phyloP scores from a whole-genome alignment of 176 grass and related monocot species.

The Rhipidocladum racemiflorum region DNA sequence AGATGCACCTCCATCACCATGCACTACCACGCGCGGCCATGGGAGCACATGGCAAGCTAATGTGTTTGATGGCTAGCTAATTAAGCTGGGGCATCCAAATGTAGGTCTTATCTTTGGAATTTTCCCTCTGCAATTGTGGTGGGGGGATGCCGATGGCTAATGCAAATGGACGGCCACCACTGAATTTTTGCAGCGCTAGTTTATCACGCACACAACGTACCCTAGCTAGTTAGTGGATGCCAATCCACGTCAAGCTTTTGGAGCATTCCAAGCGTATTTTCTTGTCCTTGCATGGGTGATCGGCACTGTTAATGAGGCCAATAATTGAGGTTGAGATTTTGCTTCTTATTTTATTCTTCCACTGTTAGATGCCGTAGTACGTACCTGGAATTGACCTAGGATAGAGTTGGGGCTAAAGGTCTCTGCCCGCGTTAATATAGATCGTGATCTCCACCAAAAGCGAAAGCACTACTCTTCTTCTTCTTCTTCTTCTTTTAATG shows the following conservation, averaged over 20 bases:
- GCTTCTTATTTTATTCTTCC: background rate
- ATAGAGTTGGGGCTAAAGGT: background rate
- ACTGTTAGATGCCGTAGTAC: slow-evolving; percentile 23
- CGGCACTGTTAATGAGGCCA: slow-evolving; percentile 11
- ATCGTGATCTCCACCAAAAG: background rate
- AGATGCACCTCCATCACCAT: background rate
- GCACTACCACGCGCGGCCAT: background rate
- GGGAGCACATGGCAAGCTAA: background rate
- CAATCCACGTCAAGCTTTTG: slow-evolving; percentile 20
- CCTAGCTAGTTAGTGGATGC: background rate
- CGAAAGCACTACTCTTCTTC: too few species aligned
- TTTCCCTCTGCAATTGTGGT: background rate
- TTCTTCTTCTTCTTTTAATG: background rate
- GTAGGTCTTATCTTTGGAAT: background rate
- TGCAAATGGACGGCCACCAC: background rate
- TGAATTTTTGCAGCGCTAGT: background rate
- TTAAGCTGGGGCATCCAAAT: background rate
- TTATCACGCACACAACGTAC: background rate
- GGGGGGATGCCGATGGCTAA: background rate
- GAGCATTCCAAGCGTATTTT: slow-evolving; percentile 7
- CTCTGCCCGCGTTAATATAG: background rate
- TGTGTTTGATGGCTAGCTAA: background rate
- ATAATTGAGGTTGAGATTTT: slow-evolving; percentile 17
- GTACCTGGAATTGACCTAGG: background rate
- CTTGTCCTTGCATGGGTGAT: background rate